Evolutionary conservation across 192 early-diverging fungal species (phyloP).

Genomic region (Coemansia javaensis): DNA sequence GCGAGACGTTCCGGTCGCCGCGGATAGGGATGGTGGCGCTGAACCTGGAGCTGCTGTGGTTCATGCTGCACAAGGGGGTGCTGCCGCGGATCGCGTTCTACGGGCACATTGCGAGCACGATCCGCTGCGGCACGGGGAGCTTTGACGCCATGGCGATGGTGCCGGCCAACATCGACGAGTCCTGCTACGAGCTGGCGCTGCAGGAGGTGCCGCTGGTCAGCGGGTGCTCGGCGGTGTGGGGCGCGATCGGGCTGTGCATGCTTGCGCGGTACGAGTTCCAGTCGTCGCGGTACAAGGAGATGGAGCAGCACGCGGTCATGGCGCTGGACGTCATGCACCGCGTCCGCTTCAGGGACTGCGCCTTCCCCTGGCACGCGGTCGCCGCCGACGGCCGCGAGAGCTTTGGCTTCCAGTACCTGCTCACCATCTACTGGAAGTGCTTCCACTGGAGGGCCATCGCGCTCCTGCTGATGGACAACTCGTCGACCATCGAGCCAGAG

Average conservation of each 20-base stretch:
- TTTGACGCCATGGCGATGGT: constrained; percentile 28
- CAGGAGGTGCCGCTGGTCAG: constrained; percentile 19
- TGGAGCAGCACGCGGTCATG: constrained; percentile 30
- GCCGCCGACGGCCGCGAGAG: constrained; percentile 18
- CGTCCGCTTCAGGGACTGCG: constrained; percentile 15
- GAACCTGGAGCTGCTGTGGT: constrained; percentile 39
- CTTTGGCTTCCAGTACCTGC: constrained; percentile 43
- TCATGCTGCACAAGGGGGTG: constrained; percentile 39
- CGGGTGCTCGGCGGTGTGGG: constrained; percentile 26
- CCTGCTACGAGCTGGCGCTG: constrained; percentile 36
- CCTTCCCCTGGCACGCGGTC: constrained; percentile 29
- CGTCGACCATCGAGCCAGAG: not conserved
- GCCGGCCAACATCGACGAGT: constrained; percentile 35
- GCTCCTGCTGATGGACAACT: constrained; percentile 25
- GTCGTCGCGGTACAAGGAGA: constrained; percentile 38
- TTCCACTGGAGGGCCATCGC: constrained; percentile 41
- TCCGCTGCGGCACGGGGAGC: constrained; percentile 26
- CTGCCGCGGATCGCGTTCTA: constrained; percentile 42
- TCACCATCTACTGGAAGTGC: constrained; percentile 44
- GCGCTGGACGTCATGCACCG: constrained; percentile 32
- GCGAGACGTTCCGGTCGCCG: constrained; percentile 41
- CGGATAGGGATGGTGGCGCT: constrained; percentile 47
- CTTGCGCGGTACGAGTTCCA: constrained; percentile 43
- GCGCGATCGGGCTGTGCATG: constrained; percentile 40
- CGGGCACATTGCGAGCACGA: constrained; percentile 39